Conservation (phyloP, 208 protist genomes). For the Leishmania mexicana region DNA sequence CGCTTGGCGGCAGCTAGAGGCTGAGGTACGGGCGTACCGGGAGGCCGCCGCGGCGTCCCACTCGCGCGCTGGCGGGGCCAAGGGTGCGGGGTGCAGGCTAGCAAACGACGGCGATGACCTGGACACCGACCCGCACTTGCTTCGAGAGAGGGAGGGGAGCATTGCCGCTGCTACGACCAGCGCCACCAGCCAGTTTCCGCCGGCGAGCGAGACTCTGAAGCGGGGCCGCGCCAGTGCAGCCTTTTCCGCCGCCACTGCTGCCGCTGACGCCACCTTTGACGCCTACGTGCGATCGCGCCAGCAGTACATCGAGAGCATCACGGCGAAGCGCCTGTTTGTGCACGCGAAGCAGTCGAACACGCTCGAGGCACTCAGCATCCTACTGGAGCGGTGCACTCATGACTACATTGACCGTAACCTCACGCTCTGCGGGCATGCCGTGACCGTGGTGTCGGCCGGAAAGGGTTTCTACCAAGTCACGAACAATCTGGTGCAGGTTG, state of each 20-base stretch:
- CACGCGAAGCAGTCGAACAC: constrained; percentile 72
- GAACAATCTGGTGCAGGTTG: constrained; percentile 72
- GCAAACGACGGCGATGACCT: neutral
- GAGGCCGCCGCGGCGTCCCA: constrained; percentile 6
- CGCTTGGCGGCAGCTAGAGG: constrained; percentile 23
- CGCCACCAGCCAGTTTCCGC: neutral
- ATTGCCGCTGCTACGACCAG: neutral
- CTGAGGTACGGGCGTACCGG: constrained; percentile 27
- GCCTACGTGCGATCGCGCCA: constrained; percentile 18
- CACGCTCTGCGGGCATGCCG: constrained; percentile 57
- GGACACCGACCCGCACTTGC: neutral
- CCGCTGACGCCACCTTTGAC: constrained; percentile 6
- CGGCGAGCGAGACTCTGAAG: neutral
- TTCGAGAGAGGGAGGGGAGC: neutral
- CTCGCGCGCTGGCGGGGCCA: neutral
- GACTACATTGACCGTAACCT: constrained; percentile 55
- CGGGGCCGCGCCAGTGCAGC: neutral
- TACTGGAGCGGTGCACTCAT: constrained; percentile 70
- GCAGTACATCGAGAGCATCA: constrained; percentile 32
- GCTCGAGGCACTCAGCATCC: constrained; percentile 70
- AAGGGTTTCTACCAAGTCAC: constrained; percentile 77
- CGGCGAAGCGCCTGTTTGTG: constrained; percentile 64
- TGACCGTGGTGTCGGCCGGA: constrained; percentile 83
- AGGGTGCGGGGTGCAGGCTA: neutral
- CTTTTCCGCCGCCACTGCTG: neutral